Base-by-base conservation (phyloP, 208 protist species). In the Acanthamoeba triangularis region DNA sequence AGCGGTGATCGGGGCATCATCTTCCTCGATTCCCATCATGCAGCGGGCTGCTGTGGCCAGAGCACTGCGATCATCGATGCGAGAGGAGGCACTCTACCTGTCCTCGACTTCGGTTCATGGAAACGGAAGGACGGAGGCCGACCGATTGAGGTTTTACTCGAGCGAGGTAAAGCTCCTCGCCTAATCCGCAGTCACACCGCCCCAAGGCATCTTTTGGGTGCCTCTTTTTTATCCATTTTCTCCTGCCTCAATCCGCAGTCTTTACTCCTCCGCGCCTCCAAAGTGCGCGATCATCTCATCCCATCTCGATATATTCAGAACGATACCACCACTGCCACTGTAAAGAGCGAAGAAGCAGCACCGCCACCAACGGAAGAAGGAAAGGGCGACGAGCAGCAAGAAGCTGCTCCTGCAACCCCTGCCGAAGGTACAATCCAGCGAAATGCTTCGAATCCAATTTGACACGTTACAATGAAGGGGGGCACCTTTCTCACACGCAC, bases 11-110 rank as follows among this genome's bases (percentile, higher is more conserved):
- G 35, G 30, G 23, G 28, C 67, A 35, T 44, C 67, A 35, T 18
- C 35, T 44, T 44, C 41, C 30, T 41, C 76, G 76, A 41, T 49
- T 28, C 44, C 76, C 37, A 28, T 85, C 47, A 85, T 76, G 76
- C 76, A 85, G 44, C 76, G 76, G 44, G 76, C 76, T 25, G 18
- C 47, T 30, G 37, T 41, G 1, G 76, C 28, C 76, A 59, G 47
- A 67, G 76, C 47, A 49, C 76, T 85, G 44, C 35, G 44, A n/a
- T 85, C 76, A 35, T 85, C 76, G 44, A 56, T 85, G 76, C 76
- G 76, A 85, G 76, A 85, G 76, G 16, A 10, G 14, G 20, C n/a
- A 2, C 74, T 84, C 37, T 84, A 6, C 18, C 6, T 28, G 7
- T 85, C 44, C 76, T 18, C 44, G 0, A 33, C 47, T 56, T 59